phyloP scores from a whole-genome alignment of 345 rosid genomes.

The Acer yangbiense region DNA sequence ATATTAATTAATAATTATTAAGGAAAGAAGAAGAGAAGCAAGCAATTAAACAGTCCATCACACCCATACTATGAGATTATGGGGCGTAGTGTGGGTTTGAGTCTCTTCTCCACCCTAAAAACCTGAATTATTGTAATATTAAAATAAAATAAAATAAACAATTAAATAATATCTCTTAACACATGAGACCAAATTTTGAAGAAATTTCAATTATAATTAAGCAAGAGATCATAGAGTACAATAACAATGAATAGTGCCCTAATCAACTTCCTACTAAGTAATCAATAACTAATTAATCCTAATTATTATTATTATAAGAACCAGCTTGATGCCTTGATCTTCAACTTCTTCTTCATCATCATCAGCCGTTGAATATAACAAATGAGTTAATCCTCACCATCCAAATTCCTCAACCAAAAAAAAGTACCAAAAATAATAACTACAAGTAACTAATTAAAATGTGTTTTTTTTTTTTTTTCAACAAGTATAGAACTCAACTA shows the following conservation, averaged over 20 bases:
- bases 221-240: background rate
- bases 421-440: background rate
- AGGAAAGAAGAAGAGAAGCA: too few species aligned
- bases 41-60: too few species aligned
- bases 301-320: background rate
- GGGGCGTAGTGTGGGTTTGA: too few species aligned
- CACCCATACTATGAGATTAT: too few species aligned
- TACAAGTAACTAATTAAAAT: background rate
- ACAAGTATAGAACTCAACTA: constrained; percentile 69
- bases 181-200: background rate
- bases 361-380: constrained; percentile 12
- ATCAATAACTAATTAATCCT: background rate
- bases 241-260: background rate
- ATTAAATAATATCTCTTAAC: too few species aligned
- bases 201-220: background rate
- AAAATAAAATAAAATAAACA: too few species aligned
- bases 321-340: background rate
- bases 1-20: too few species aligned
- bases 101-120: too few species aligned
- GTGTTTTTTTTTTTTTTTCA: constrained; percentile 13
- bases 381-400: constrained; percentile 27
- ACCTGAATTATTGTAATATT: too few species aligned
- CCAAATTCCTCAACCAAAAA: background rate
- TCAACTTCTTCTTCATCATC: background rate
- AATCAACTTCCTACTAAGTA: background rate